Evolutionary conservation across 352 stramenopile genomes (phyloP).

Genomic region (Hyphochytrium catenoides): DNA sequence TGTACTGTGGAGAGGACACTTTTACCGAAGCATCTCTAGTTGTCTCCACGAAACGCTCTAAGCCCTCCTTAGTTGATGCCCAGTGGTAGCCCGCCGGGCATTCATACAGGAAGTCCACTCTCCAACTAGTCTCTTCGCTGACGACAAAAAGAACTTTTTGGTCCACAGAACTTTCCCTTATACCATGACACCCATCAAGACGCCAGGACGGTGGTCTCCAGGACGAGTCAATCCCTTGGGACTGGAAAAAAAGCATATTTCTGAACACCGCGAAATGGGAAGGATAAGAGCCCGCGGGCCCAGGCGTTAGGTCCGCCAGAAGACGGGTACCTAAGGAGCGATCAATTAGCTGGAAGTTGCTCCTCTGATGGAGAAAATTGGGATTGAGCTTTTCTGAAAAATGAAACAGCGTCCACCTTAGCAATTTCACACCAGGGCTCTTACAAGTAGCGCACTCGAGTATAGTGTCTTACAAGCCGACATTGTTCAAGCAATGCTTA

Average conservation of each 20-base stretch:
- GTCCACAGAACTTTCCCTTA: slow-evolving; percentile 17
- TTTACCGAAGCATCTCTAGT: background rate
- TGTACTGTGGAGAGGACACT: slow-evolving; percentile 10
- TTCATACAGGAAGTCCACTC: slow-evolving; percentile 20
- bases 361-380: no score
- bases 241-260: slow-evolving; percentile 31
- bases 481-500: no score
- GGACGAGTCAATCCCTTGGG: slow-evolving; percentile 25
- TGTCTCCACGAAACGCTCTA: slow-evolving; percentile 5
- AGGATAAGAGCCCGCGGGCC: slow-evolving; percentile 14
- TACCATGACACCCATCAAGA: slow-evolving; percentile 20
- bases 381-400: no score
- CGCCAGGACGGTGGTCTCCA: slow-evolving; percentile 14
- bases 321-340: slow-evolving; percentile 17
- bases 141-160: slow-evolving; percentile 29
- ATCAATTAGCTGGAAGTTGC: no score
- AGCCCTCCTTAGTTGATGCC: slow-evolving; percentile 22
- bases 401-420: no score
- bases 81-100: slow-evolving; percentile 40
- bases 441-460: no score
- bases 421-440: no score
- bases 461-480: no score
- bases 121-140: slow-evolving; percentile 18
- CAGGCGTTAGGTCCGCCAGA: slow-evolving; percentile 30
- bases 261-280: slow-evolving; percentile 19